Percentiles rank a stretch among this genome's conserved stretches.
phyloP scores from a whole-genome alignment of 371 early-diverging fungal species.

The Capniomyces stellatus region DNA sequence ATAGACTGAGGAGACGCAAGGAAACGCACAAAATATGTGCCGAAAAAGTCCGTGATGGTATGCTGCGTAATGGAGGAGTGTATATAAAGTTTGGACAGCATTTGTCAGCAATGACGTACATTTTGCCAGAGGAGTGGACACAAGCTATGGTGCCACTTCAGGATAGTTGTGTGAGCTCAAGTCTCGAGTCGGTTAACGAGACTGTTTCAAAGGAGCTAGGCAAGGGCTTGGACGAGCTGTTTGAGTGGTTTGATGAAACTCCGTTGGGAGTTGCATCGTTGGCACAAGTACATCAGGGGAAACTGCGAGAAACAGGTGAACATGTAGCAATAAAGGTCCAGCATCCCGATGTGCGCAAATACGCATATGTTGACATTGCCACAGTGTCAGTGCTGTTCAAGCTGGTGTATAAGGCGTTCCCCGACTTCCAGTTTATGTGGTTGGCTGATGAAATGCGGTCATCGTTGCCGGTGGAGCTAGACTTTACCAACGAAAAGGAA shows the following conservation, averaged over 20 bases:
- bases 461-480: conserved; percentile 68
- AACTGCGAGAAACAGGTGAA: conserved; percentile 28
- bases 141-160: conserved; percentile 66
- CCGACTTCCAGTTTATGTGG: conserved; percentile 82
- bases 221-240: conserved; percentile 34
- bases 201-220: conserved; percentile 57
- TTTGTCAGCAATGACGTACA: conserved; percentile 60
- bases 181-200: conserved; percentile 40
- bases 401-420: conserved; percentile 47
- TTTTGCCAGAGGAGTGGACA: conserved; percentile 82
- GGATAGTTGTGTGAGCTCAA: conserved; percentile 61
- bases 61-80: conserved; percentile 55
- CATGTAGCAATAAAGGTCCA: conserved; percentile 85
- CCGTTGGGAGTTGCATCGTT: conserved; percentile 73
- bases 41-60: conserved; percentile 10
- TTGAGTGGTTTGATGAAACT: conserved; percentile 43
- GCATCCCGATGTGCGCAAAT: conserved; percentile 57
- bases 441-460: conserved; percentile 70
- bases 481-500: conserved; percentile 58
- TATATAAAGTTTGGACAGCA: conserved; percentile 90
- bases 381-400: conserved; percentile 43
- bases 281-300: conserved; percentile 68
- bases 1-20: conserved; percentile 7
- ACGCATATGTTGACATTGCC: conserved; percentile 59
- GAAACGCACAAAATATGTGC: conserved; percentile 23